Conservation (phyloP, 1,284 basidiomycete genomes). For the Austroboletus novae-zelandiae region DNA sequence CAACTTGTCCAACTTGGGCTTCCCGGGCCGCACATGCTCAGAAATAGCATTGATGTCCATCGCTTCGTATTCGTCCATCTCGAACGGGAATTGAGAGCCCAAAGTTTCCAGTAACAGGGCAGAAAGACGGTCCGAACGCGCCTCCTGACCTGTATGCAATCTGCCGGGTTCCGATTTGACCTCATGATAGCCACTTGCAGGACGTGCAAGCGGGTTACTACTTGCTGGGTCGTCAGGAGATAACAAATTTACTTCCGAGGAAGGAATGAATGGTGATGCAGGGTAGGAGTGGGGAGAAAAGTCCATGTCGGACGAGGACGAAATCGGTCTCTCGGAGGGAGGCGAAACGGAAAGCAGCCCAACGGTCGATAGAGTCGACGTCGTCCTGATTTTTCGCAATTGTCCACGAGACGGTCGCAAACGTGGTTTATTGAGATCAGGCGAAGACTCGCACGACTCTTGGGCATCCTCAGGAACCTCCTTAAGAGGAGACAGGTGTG, state of each 20-base stretch:
- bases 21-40: slow-evolving; percentile 70
- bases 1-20: slow-evolving; percentile 69
- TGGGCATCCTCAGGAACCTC: not conserved
- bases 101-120: slow-evolving; percentile 4
- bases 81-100: slow-evolving; percentile 35
- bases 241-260: not conserved
- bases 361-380: slow-evolving; percentile 20
- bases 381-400: not conserved
- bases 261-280: slow-evolving; percentile 4
- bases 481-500: not conserved
- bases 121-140: not conserved
- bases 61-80: slow-evolving; percentile 66
- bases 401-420: not conserved
- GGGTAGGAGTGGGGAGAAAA: slow-evolving; percentile 14
- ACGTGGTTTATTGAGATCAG: not conserved
- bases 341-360: slow-evolving; percentile 18
- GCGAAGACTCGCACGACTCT: not conserved
- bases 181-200: slow-evolving; percentile 10
- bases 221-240: slow-evolving; percentile 1
- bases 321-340: slow-evolving; percentile 15
- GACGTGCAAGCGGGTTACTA: not conserved
- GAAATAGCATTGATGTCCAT: slow-evolving; percentile 64
- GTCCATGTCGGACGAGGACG: slow-evolving; percentile 18
- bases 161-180: slow-evolving; percentile 30
- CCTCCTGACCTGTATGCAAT: slow-evolving; percentile 17